A percentile compares a stretch with the other conserved stretches of the same genome.
These are phyloP conservation scores for Chytriomyces sp. DNA, from an alignment of 192 early-diverging fungal species.

Conservation along the genomic window DNA sequence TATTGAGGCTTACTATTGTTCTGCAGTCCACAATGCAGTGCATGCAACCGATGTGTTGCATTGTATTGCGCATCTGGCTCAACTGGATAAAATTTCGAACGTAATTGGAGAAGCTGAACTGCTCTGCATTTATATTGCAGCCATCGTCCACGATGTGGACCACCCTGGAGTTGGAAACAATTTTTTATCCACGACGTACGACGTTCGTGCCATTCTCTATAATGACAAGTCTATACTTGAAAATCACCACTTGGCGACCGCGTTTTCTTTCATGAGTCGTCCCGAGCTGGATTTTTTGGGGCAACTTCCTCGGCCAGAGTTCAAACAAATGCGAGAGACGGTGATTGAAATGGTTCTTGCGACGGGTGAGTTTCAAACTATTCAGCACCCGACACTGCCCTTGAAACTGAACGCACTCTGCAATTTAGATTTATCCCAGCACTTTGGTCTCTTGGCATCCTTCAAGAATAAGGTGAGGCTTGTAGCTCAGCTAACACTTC, in stretches of 20 bases:
- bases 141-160: constrained; percentile 61
- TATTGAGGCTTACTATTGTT: not conserved
- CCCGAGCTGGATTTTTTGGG: constrained; percentile 49
- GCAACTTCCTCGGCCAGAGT: constrained; percentile 39
- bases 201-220: constrained; percentile 51
- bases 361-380: constrained; percentile 50
- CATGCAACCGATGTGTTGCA: constrained; percentile 64
- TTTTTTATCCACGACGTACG: constrained; percentile 47
- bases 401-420: not conserved
- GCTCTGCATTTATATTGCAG: constrained; percentile 49
- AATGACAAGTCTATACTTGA: constrained; percentile 61
- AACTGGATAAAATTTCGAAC: constrained; percentile 26
- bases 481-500: too few relatives aligned
- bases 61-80: constrained; percentile 43
- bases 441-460: constrained; percentile 48
- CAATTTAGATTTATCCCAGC: constrained; percentile 47
- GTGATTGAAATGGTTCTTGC: constrained; percentile 61
- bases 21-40: constrained; percentile 56
- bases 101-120: constrained; percentile 47
- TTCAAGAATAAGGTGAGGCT: constrained; percentile 55
- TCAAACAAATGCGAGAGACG: constrained; percentile 34
- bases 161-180: constrained; percentile 61
- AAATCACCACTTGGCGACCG: constrained; percentile 53
- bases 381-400: not conserved
- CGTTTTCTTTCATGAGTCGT: constrained; percentile 40